Conservation (phyloP, 176 grass and related monocot genomes). For the Avena atlantica region DNA sequence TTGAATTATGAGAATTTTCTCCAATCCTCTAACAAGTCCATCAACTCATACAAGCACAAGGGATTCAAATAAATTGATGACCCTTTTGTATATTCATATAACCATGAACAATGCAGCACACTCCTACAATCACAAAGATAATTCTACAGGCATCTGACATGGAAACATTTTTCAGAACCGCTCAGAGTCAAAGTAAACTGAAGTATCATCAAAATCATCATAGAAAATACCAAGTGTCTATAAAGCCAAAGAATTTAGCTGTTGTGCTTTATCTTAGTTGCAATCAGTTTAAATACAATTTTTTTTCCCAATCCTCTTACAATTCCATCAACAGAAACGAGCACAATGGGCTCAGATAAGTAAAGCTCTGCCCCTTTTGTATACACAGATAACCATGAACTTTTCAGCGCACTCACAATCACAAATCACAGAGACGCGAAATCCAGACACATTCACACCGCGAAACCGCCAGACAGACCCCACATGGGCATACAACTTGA, state of each 20-base stretch:
- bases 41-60: background rate
- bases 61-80: background rate
- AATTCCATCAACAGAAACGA: background rate
- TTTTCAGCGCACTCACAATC: background rate
- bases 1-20: background rate
- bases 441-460: background rate
- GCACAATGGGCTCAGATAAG: background rate
- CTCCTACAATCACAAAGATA: background rate
- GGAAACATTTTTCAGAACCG: slow-evolving; percentile 17
- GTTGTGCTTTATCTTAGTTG: background rate
- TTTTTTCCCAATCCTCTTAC: background rate
- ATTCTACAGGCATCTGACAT: background rate
- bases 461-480: background rate
- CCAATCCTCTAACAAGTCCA: slow-evolving; percentile 23
- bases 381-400: background rate
- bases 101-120: background rate
- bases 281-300: background rate
- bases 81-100: slow-evolving; percentile 6
- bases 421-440: background rate
- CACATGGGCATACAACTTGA: background rate
- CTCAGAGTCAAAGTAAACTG: background rate
- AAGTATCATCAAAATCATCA: background rate
- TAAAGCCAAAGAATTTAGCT: background rate
- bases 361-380: background rate
- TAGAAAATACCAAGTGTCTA: background rate